phyloP scores from a whole-genome alignment of 306 rosid genomes.

The Quercus ilex region DNA sequence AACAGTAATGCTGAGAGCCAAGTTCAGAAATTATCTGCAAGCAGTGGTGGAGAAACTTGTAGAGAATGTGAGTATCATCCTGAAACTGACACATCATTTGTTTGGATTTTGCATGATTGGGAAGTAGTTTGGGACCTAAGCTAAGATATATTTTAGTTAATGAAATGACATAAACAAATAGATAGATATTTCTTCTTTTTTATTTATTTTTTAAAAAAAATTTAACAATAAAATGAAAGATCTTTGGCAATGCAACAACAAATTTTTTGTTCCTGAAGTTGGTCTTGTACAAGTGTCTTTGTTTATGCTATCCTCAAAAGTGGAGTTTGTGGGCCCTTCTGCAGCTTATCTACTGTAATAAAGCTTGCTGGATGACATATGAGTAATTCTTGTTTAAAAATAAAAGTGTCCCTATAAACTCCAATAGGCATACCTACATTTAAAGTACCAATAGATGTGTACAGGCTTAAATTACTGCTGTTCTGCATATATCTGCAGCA shows the following conservation, averaged over 20 bases:
- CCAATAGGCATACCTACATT: neutral
- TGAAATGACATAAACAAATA: neutral
- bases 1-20: conserved; percentile 94
- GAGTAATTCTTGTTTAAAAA: neutral
- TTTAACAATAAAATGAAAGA: neutral
- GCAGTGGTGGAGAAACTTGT: conserved; percentile 85
- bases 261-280: neutral
- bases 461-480: neutral
- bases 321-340: neutral
- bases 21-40: conserved; percentile 84
- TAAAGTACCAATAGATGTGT: neutral
- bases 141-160: neutral
- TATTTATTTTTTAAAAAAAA: too few species aligned
- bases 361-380: neutral
- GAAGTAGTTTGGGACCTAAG: neutral
- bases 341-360: neutral
- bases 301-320: neutral
- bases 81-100: conserved; percentile 1
- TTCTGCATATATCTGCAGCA: neutral
- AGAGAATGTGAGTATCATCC: conserved; percentile 72
- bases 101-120: neutral
- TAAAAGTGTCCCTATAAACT: neutral
- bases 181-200: neutral
- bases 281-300: neutral
- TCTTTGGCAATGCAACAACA: neutral